Percentiles rank a stretch among this genome's conserved stretches.
Conservation (phyloP, 495 filamentous ascomycete genomes). For the Penicillium bovifimosum region DNA sequence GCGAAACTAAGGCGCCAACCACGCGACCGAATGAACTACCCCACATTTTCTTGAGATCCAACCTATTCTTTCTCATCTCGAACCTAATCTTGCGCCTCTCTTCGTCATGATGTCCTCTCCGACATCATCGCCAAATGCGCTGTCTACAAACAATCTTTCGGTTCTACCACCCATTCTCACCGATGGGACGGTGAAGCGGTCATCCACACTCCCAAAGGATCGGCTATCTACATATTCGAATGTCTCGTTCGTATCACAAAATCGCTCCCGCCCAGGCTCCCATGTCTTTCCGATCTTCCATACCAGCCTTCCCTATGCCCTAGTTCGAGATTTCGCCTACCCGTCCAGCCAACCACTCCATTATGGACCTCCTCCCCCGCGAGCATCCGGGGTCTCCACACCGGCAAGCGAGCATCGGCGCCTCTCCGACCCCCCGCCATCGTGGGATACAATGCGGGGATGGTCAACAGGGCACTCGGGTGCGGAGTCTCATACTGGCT, state of each 20-base stretch:
- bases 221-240: slow-evolving; percentile 65
- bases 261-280: slow-evolving; percentile 66
- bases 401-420: slow-evolving; percentile 76
- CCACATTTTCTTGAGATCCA: slow-evolving; percentile 15
- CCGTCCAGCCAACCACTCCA: slow-evolving; percentile 75
- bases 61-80: slow-evolving; percentile 13
- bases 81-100: slow-evolving; percentile 10
- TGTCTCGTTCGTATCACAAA: slow-evolving; percentile 51
- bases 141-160: slow-evolving; percentile 32
- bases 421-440: slow-evolving; percentile 71
- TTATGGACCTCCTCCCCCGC: slow-evolving; percentile 79
- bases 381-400: slow-evolving; percentile 75
- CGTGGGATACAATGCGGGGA: slow-evolving; percentile 48
- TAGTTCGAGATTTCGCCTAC: slow-evolving; percentile 96
- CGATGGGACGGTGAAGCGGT: slow-evolving; percentile 35
- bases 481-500: slow-evolving; percentile 29
- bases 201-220: slow-evolving; percentile 67
- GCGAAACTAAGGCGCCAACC: slow-evolving; percentile 34
- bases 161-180: slow-evolving; percentile 40
- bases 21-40: slow-evolving; percentile 28
- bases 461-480: slow-evolving; percentile 50
- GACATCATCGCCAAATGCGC: slow-evolving; percentile 44
- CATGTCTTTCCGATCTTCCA: slow-evolving; percentile 78
- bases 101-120: slow-evolving; percentile 53
- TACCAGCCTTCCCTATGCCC: slow-evolving; percentile 80